These are phyloP conservation scores for Castanea sativa DNA, from an alignment of 306 rosid species.

Conservation along the genomic window DNA sequence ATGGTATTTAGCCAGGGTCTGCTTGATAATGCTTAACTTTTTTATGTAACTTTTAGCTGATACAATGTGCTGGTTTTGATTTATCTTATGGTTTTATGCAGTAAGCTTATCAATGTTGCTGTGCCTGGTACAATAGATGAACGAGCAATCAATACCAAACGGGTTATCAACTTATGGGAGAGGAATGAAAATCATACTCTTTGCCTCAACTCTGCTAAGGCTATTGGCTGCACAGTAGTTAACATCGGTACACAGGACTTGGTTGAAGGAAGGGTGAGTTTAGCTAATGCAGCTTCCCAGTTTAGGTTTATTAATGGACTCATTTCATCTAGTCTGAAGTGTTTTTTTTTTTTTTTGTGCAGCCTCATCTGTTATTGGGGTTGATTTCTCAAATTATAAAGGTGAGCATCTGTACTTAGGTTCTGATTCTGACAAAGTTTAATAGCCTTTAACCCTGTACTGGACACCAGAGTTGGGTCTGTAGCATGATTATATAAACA, in stretches of 20 bases:
- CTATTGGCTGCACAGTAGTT: constrained; percentile 97
- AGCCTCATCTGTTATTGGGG: constrained; percentile 92
- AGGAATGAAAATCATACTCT: constrained; percentile 95
- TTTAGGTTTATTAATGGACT: neutral
- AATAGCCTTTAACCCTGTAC: constrained; percentile 10
- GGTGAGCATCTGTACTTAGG: constrained; percentile 47
- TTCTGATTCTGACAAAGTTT: constrained; percentile 3
- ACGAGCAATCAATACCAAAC: constrained; percentile 82
- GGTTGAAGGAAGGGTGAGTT: constrained; percentile 90
- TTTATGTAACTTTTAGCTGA: constrained; percentile 16
- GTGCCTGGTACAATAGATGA: constrained; percentile 98
- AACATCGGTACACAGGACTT: constrained; percentile 93
- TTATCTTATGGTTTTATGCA: constrained; percentile 41
- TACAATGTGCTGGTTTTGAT: constrained; percentile 22
- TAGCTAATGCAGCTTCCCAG: constrained; percentile 7
- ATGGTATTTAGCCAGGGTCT: constrained; percentile 61
- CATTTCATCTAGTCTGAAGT: neutral
- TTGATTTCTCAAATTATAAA: constrained; percentile 95
- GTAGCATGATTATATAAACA: neutral
- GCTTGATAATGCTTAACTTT: constrained; percentile 24
- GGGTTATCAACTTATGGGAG: constrained; percentile 77
- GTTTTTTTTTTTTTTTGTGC: constrained; percentile 30
- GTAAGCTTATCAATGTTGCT: constrained; percentile 98
- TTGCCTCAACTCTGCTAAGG: constrained; percentile 99
- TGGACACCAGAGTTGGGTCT: neutral